phyloP scores from a whole-genome alignment of 106 monocot species.

The Dendrobium officinale region DNA sequence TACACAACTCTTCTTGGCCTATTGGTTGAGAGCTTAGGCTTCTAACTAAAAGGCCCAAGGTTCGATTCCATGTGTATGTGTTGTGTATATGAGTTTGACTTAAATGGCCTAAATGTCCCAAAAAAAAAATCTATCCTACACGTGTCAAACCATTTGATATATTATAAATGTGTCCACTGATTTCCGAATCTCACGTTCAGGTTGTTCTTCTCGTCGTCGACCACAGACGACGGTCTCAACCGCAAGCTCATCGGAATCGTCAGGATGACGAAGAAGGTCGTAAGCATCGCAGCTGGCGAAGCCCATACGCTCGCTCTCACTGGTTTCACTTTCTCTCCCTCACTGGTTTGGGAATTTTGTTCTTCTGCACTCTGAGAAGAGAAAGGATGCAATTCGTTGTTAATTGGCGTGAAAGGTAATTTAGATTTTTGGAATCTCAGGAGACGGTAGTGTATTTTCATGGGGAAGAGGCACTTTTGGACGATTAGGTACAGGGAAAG shows the following conservation, averaged over 20 bases:
- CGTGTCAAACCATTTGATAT: no score
- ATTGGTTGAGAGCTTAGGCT: no score
- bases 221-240: background rate
- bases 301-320: conserved; percentile 73
- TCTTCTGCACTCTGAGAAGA: background rate
- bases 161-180: no score
- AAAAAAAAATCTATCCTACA: no score
- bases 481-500: conserved; percentile 58
- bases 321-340: conserved; percentile 25
- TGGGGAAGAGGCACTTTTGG: conserved; percentile 85
- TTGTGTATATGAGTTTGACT: no score
- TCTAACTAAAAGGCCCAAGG: no score
- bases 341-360: background rate
- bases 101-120: no score
- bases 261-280: conserved; percentile 42
- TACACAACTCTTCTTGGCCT: no score
- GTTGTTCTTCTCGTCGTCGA: background rate
- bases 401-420: background rate
- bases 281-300: conserved; percentile 62
- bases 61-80: no score
- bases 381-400: background rate
- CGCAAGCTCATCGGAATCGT: background rate
- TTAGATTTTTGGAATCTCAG: conserved; percentile 19
- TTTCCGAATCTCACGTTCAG: no score
- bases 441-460: conserved; percentile 60